These are phyloP conservation scores for Colletotrichum theobromicola DNA, from an alignment of 2,329 filamentous ascomycete species.

Conservation along the genomic window DNA sequence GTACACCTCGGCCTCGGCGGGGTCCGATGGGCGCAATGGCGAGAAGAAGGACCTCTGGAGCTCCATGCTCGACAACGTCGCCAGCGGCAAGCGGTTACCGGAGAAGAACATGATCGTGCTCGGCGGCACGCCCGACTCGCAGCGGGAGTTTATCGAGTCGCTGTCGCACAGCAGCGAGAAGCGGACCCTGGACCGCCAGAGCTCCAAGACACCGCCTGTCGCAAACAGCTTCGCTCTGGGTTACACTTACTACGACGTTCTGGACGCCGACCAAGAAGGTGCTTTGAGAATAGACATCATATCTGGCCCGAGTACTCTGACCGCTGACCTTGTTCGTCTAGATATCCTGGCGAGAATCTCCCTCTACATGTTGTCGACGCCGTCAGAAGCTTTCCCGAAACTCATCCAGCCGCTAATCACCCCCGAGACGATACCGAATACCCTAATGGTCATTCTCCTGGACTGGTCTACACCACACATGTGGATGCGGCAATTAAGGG, in stretches of 20 bases:
- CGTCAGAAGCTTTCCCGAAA: conserved; percentile 81
- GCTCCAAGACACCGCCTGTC: conserved; percentile 72
- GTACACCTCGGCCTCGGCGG: conserved; percentile 60
- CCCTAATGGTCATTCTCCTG: conserved; percentile 86
- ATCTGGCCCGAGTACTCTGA: not conserved
- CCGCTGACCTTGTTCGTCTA: conserved; percentile 36
- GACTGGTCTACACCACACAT: conserved; percentile 95
- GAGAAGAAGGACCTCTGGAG: conserved; percentile 94
- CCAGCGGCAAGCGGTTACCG: conserved; percentile 86
- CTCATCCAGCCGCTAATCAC: conserved; percentile 86
- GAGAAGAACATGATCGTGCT: conserved; percentile 91
- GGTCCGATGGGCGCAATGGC: conserved; percentile 62
- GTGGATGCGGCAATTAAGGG: conserved; percentile 87
- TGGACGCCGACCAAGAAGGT: conserved; percentile 95
- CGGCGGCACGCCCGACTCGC: conserved; percentile 81
- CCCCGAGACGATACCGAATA: conserved; percentile 82
- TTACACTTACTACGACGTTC: conserved; percentile 93
- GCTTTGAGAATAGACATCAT: conserved; percentile 25
- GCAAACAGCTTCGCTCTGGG: conserved; percentile 92
- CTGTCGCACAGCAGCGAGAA: conserved; percentile 60
- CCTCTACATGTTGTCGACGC: conserved; percentile 85
- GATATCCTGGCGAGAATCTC: conserved; percentile 91
- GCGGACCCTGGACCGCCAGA: conserved; percentile 59
- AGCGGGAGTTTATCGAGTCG: conserved; percentile 81
- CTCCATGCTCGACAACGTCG: conserved; percentile 88